Evolutionary conservation across 2,329 filamentous ascomycete genomes (phyloP), one percentile per base, ranked within the genome.

Genomic region (Trichoderma brevicompactum): DNA sequence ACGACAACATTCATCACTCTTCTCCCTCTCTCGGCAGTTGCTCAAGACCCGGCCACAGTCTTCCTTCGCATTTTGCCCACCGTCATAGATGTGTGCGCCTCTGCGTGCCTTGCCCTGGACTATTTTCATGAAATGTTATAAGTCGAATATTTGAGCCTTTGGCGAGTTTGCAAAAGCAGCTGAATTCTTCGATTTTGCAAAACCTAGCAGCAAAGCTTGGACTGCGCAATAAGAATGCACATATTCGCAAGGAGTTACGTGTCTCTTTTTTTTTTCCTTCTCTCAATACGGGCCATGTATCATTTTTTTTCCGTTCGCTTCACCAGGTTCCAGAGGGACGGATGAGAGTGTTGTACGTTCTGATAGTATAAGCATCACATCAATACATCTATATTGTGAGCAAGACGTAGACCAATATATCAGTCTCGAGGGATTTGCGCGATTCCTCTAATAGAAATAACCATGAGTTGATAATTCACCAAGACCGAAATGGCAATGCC

Each of bases 211-310:
- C 5, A 19, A n/a, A n/a, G 36, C 2, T 38, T 10, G 13, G 23
- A 28, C 5, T 49, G 23, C 13, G 19, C 13, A 8, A 15, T 7
- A 28, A 92, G 86, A 0, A 96, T 80, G 69, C 95, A 32, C 89
- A 1, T 92, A 88, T 67, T 92, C 88, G 0, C 88, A 60, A 48
- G 32, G 43, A 60, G 34, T 49, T 40, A 40, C 19, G 13, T 43
- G 52, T 38, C 23, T 28, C 23, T 28, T 28, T 28, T 28, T 28
- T 5, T 28, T 28, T 28, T 28, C 23, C 23, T 28, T 28, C 23
- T 28, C 23, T 28, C 5, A 28, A 28, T 28, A 28, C 23, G 23
- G 5, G 23, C 23, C 23, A 28, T 28, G 23, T 28, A 28, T 28
- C 23, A 28, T 28, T 28, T 28, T 28, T 28, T 28, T 28, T 5